Evolutionary conservation across 2,329 filamentous ascomycete species (phyloP), one percentile per base, ranked within the genome.

Genomic region (Emydomyces testavorans): DNA sequence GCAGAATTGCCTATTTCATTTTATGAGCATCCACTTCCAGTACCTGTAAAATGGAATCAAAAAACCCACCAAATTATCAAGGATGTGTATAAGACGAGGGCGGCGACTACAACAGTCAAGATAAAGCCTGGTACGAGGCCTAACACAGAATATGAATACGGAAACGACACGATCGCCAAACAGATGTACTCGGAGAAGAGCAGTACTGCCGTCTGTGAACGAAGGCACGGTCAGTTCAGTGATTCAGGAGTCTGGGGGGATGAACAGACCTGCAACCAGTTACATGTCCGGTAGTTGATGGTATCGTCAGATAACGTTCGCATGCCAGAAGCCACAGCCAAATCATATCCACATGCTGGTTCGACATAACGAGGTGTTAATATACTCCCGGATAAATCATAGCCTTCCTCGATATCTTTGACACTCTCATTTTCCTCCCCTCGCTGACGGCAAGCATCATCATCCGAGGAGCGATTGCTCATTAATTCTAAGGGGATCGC

Each of bases 131-230:
- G 88, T 0, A 94, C 85, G 13, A 95, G 75, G 6, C 89, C 89
- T 6, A 95, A 76, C 23, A 90, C 71, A 36, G 86, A 85, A 66
- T 95, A 95, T 0, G 87, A 94, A 76, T 85, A 94, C 0, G 89
- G 89, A 57, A 95, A 95, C 43, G 85, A 93, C 88, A 95, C 94
- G 62, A 94, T 94, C 18, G 77, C 77, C 66, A 95, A 70, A 63
- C 87, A 94, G 51, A 95, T 95, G 64, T 95, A 95, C 71, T 95
- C 89, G 43, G 86, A 92, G 68, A 95, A 94, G 44, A 95, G 78
- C 56, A 94, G 65, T 1, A 83, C 87, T 0, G 89, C 87, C 46
- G 89, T 94, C 83, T 51, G 43, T 5, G 20, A 13, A 38, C 23
- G 8, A 29, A 18, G 26, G 24, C n/a, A 38, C 6, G 6, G 43